These are phyloP conservation scores for Phoma herbarum DNA, from an alignment of 2,329 filamentous ascomycete species.

Conservation along the genomic window DNA sequence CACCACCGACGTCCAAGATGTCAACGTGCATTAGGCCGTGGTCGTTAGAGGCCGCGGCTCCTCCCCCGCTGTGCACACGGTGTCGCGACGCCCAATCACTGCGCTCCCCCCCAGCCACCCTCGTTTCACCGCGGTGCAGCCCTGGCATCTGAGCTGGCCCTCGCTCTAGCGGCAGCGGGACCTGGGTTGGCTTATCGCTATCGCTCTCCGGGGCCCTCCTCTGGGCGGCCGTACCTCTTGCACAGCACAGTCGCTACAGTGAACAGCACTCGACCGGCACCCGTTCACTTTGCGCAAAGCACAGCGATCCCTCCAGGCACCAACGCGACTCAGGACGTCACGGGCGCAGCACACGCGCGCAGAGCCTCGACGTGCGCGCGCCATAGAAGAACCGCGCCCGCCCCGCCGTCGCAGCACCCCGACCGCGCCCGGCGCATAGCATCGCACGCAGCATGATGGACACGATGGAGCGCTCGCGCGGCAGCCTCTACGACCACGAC, in stretches of 20 bases:
- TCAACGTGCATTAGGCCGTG: slow-evolving; percentile 5
- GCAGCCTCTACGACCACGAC: slow-evolving; percentile 49
- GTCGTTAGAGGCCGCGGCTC: slow-evolving; percentile 9
- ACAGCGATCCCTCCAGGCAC: neutral
- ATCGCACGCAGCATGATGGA: slow-evolving; percentile 13
- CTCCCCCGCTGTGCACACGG: slow-evolving; percentile 10
- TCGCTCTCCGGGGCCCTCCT: slow-evolving; percentile 8
- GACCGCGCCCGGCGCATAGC: neutral
- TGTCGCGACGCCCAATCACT: slow-evolving; percentile 2
- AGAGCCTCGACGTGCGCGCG: neutral
- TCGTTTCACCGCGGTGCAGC: slow-evolving; percentile 22
- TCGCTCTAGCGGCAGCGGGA: slow-evolving; percentile 14
- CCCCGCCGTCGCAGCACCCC: neutral
- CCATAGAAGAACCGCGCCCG: neutral
- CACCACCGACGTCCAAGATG: slow-evolving; percentile 4
- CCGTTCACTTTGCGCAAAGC: neutral
- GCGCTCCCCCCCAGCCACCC: slow-evolving; percentile 9
- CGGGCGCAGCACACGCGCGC: slow-evolving; percentile 17
- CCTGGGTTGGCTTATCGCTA: slow-evolving; percentile 21
- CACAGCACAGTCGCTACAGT: slow-evolving; percentile 11
- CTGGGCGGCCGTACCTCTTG: slow-evolving; percentile 2
- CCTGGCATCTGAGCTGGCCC: slow-evolving; percentile 20
- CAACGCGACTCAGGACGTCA: slow-evolving; percentile 5
- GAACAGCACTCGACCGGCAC: neutral
- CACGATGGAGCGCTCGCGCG: slow-evolving; percentile 47